phyloP scores from a whole-genome alignment of 2,329 filamentous ascomycete genomes.

The Alternaria rosae region DNA sequence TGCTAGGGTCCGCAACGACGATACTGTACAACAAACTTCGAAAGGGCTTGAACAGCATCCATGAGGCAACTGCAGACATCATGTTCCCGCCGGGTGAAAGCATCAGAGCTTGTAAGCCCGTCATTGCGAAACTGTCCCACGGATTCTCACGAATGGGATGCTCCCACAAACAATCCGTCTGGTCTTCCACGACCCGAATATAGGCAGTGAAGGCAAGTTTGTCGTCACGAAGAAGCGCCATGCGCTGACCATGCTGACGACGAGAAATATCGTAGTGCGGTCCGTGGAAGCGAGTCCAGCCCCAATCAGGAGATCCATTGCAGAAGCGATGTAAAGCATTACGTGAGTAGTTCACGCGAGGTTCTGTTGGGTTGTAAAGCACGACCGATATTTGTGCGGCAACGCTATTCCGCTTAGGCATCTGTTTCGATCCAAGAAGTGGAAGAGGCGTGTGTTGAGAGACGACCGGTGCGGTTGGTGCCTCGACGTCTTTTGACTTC shows the following conservation, averaged over 20 bases:
- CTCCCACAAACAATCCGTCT: slow-evolving; percentile 68
- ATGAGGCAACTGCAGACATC: slow-evolving; percentile 64
- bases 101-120: slow-evolving; percentile 61
- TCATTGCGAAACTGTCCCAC: slow-evolving; percentile 65
- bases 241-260: slow-evolving; percentile 64
- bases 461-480: slow-evolving; percentile 14
- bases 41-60: slow-evolving; percentile 67
- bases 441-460: slow-evolving; percentile 48
- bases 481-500: slow-evolving; percentile 2
- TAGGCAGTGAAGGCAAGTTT: slow-evolving; percentile 69
- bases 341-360: slow-evolving; percentile 64
- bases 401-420: slow-evolving; percentile 53
- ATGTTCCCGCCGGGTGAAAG: slow-evolving; percentile 50
- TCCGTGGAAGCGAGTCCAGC: slow-evolving; percentile 68
- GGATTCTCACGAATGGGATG: slow-evolving; percentile 62
- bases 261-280: slow-evolving; percentile 65
- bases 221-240: slow-evolving; percentile 66
- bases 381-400: slow-evolving; percentile 69
- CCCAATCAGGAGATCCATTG: slow-evolving; percentile 66
- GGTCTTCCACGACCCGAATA: slow-evolving; percentile 66
- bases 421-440: slow-evolving; percentile 37
- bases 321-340: slow-evolving; percentile 67
- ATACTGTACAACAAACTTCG: slow-evolving; percentile 62
- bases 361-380: slow-evolving; percentile 69
- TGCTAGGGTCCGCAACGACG: slow-evolving; percentile 56